These are phyloP conservation scores for Nothopassalora personata DNA, from an alignment of 2,329 filamentous ascomycete species.

Conservation along the genomic window DNA sequence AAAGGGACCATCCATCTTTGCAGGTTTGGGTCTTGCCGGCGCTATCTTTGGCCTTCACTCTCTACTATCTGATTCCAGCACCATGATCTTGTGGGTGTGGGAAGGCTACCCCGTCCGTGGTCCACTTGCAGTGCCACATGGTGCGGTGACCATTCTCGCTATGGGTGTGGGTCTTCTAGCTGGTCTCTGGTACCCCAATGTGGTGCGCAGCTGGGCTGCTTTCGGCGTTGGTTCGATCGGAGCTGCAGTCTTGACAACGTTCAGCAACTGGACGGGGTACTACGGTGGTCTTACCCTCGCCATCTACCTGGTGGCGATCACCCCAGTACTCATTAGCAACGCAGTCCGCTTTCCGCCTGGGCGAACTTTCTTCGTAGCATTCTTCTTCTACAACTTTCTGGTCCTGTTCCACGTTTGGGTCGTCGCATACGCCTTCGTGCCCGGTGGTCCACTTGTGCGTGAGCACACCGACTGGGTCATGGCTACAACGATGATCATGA, in stretches of 20 bases:
- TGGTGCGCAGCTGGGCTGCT: constrained; percentile 72
- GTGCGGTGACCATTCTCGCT: constrained; percentile 74
- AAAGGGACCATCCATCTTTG: constrained; percentile 63
- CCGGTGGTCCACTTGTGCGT: constrained; percentile 83
- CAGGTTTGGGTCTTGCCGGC: constrained; percentile 73
- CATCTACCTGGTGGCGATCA: constrained; percentile 74
- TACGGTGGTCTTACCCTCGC: constrained; percentile 73
- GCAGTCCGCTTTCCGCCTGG: constrained; percentile 73
- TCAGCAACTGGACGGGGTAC: constrained; percentile 81
- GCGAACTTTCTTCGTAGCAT: constrained; percentile 78
- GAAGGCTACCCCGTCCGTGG: constrained; percentile 89
- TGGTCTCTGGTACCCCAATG: constrained; percentile 65
- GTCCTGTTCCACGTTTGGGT: constrained; percentile 99
- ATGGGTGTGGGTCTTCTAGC: constrained; percentile 78
- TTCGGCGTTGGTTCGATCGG: constrained; percentile 75
- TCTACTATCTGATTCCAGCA: constrained; percentile 91
- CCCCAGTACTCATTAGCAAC: constrained; percentile 68
- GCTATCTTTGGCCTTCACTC: constrained; percentile 88
- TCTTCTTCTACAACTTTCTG: constrained; percentile 86
- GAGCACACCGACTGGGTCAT: constrained; percentile 97
- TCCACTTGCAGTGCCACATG: constrained; percentile 83
- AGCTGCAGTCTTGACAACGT: constrained; percentile 70
- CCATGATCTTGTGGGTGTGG: constrained; percentile 99
- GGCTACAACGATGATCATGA: constrained; percentile 73
- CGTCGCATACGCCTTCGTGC: constrained; percentile 96